Base-by-base conservation (phyloP, 176 grass and related monocot species). In the Raddia guianensis region DNA sequence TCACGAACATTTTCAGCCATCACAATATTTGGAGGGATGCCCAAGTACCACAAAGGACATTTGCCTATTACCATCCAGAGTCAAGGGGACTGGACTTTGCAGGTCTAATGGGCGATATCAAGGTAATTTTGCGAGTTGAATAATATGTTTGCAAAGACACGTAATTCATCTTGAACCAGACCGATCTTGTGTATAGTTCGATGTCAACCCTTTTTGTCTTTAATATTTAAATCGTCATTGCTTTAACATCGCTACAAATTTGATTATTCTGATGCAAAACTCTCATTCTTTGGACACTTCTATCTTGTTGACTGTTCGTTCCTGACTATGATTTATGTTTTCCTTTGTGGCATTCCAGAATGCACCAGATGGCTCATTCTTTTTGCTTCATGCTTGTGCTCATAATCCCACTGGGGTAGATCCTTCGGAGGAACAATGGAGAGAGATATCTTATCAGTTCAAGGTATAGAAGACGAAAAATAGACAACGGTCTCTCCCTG, bases 391-490 rank as follows among this genome's bases (percentile, higher is more conserved):
- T 91, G 94, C 94, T 59, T 97, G 94, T 63, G 94, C 94, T 52
- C 94, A 97, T 67, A 97, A 97, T 88, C 94, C 94, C 60, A 97
- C 94, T 58, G 94, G 94, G 48, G 94, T 97, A 12, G 94, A 97
- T 87, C 94, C 94, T 79, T 84, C 91, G 37, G 91, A 97, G 74
- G 94, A 97, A 80, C 89, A 97, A 51, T 97, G 94, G 94, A 91
- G 89, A 65, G 91, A 97, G 84, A 97, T 97, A 78, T 97, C 94
- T 43, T 61, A 93, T n/a, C 84, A 89, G 15, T 97, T 97, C 68
- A 97, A 93, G 94, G 94, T 93, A 62, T 43, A 76, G 12, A 62
- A 63, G 35, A 4, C 47, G 19, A 52, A 18, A 55, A 67, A 16
- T 59, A 50, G 18, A 32, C 27, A 77, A 57, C 33, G 3, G 9